Evolutionary conservation across 2,329 filamentous ascomycete species (phyloP).

Genomic region (Zymoseptoria passerinii): DNA sequence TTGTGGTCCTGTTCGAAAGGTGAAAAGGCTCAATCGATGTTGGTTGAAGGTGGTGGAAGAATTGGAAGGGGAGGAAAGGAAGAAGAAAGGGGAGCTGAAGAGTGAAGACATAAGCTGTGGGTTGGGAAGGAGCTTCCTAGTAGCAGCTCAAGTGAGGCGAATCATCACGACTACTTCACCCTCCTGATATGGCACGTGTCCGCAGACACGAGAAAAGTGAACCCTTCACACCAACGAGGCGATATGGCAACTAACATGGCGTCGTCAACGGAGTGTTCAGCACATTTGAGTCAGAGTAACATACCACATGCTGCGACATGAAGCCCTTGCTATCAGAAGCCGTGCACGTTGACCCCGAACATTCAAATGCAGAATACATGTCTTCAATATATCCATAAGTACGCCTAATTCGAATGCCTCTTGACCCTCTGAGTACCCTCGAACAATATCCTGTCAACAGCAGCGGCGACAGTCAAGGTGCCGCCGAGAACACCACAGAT

Average conservation of each 20-base stretch:
- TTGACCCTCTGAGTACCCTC: constrained; percentile 77
- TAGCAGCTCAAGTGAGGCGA: not conserved
- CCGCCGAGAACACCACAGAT: constrained; percentile 92
- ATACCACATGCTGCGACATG: too few species aligned
- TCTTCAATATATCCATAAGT: not conserved
- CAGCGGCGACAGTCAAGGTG: constrained; percentile 89
- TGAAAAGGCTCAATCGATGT: not conserved
- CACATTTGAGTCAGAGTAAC: not conserved
- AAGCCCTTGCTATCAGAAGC: not conserved
- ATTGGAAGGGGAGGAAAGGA: not conserved
- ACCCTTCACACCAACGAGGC: not conserved
- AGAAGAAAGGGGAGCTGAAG: not conserved
- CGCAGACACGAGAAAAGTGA: not conserved
- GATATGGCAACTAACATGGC: not conserved
- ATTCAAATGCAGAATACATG: not conserved
- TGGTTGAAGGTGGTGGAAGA: not conserved
- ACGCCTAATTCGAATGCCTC: constrained; percentile 59
- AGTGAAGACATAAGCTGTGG: not conserved
- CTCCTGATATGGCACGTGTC: not conserved
- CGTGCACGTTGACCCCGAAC: not conserved
- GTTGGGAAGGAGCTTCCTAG: not conserved
- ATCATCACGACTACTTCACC: not conserved
- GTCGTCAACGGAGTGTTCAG: not conserved
- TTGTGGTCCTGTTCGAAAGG: not conserved
- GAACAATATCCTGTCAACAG: constrained; percentile 82